Conservation (phyloP, 495 filamentous ascomycete species). For the Penicillium bovifimosum region DNA sequence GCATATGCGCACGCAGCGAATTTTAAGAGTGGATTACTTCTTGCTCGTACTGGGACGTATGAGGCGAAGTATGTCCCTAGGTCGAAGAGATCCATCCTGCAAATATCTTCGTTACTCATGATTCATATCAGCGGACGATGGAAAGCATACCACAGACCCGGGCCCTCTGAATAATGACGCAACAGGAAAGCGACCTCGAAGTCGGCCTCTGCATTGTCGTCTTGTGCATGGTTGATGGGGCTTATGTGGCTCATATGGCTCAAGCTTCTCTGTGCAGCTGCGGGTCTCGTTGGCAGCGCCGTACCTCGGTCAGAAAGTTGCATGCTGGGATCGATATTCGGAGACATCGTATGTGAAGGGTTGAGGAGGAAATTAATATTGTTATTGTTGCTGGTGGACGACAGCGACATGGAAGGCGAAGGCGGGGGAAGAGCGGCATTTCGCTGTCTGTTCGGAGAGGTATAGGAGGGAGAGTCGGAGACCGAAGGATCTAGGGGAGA, state of each 20-base stretch:
- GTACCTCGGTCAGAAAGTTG: slow-evolving; percentile 30
- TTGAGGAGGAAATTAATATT: slow-evolving; percentile 57
- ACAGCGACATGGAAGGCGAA: slow-evolving; percentile 37
- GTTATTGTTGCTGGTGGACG: slow-evolving; percentile 32
- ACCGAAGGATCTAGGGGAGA: slow-evolving; percentile 29
- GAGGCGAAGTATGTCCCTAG: slow-evolving; percentile 54
- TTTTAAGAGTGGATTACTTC: slow-evolving; percentile 51
- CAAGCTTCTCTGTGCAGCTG: slow-evolving; percentile 11
- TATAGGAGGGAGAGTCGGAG: slow-evolving; percentile 29
- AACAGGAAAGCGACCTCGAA: slow-evolving; percentile 56
- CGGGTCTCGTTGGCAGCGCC: slow-evolving; percentile 26
- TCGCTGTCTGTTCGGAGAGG: slow-evolving; percentile 31
- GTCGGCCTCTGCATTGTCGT: slow-evolving; percentile 41
- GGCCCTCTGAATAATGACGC: slow-evolving; percentile 56
- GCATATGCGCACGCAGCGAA: slow-evolving; percentile 57
- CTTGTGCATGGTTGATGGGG: slow-evolving; percentile 12
- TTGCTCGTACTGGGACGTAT: slow-evolving; percentile 52
- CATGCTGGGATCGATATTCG: slow-evolving; percentile 42
- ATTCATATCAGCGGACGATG: not conserved
- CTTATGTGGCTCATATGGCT: slow-evolving; percentile 11
- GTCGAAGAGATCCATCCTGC: slow-evolving; percentile 63
- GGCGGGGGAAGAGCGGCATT: slow-evolving; percentile 28
- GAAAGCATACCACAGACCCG: slow-evolving; percentile 49
- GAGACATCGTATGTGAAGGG: slow-evolving; percentile 45
- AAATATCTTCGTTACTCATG: slow-evolving; percentile 12